Conservation (phyloP, 2,329 filamentous ascomycete genomes). For the Cladosporium sphaerospermum region DNA sequence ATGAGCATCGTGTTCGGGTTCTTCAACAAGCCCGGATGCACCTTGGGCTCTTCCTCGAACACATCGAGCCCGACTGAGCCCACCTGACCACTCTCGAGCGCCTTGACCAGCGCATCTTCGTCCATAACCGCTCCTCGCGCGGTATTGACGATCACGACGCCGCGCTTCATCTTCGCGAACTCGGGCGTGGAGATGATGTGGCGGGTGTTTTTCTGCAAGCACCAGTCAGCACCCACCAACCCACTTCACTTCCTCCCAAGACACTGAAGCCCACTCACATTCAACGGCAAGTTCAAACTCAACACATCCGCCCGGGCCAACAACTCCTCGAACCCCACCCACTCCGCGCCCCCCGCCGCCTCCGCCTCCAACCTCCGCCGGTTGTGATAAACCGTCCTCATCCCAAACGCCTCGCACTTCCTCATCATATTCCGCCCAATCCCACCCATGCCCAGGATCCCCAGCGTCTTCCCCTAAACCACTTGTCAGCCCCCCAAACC, state of each 20-base stretch:
- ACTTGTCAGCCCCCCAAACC: too few species aligned
- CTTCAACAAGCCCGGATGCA: conserved; percentile 64
- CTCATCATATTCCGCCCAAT: conserved; percentile 72
- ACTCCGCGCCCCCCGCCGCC: conserved; percentile 52
- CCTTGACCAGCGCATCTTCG: conserved; percentile 69
- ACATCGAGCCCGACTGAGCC: conserved; percentile 70
- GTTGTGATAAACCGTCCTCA: conserved; percentile 71
- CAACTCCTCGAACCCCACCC: conserved; percentile 68
- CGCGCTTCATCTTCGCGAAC: conserved; percentile 71
- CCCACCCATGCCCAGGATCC: conserved; percentile 80
- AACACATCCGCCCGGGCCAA: conserved; percentile 66
- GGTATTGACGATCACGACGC: conserved; percentile 74
- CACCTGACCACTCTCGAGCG: conserved; percentile 64
- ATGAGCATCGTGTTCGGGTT: conserved; percentile 69
- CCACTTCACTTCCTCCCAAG: background rate
- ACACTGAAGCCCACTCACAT: conserved; percentile 49
- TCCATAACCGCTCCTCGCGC: conserved; percentile 78
- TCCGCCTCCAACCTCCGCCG: conserved; percentile 55
- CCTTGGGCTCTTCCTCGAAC: conserved; percentile 71
- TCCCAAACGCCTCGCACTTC: conserved; percentile 69
- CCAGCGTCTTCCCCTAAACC: conserved; percentile 60
- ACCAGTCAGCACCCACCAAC: background rate
- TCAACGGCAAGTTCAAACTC: conserved; percentile 73
- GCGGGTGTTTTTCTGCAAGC: conserved; percentile 55
- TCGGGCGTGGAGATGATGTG: conserved; percentile 68